Percentiles rank a stretch among this genome's conserved stretches.
These are phyloP conservation scores for Aegilops bicornis DNA, from an alignment of 176 grass and related monocot genomes.

Conservation along the genomic window DNA sequence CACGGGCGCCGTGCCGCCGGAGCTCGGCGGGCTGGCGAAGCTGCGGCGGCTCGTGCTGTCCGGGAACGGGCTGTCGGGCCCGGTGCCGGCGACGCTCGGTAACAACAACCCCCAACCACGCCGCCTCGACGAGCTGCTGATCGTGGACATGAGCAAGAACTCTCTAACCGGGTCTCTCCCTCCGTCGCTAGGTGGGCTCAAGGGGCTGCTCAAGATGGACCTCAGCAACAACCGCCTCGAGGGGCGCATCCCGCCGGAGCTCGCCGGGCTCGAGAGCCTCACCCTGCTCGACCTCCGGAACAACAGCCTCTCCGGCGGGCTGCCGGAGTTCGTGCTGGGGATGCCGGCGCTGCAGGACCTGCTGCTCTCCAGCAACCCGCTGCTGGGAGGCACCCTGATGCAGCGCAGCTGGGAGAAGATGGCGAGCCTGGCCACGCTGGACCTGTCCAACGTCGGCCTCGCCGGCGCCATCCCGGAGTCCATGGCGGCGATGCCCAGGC, in stretches of 20 bases:
- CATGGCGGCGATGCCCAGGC: constrained; percentile 45
- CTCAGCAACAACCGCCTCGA: constrained; percentile 69
- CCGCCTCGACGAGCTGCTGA: constrained; percentile 33
- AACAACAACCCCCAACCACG: background rate
- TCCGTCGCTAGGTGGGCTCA: constrained; percentile 54
- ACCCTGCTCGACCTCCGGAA: constrained; percentile 81
- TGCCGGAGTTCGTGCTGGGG: constrained; percentile 26
- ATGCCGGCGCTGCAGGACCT: constrained; percentile 70
- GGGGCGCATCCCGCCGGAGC: constrained; percentile 55
- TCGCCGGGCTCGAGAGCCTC: constrained; percentile 50
- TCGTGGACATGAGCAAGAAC: constrained; percentile 61
- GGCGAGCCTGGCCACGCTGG: constrained; percentile 55
- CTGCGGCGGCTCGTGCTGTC: constrained; percentile 77
- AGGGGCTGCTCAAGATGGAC: constrained; percentile 77
- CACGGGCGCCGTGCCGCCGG: constrained; percentile 45
- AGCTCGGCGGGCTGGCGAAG: constrained; percentile 45
- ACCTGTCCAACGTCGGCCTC: constrained; percentile 57
- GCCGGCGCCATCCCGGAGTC: constrained; percentile 56
- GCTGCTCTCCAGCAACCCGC: constrained; percentile 72
- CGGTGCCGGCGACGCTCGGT: constrained; percentile 63
- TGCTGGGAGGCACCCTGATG: constrained; percentile 49
- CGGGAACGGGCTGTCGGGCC: constrained; percentile 57
- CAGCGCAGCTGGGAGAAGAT: constrained; percentile 44
- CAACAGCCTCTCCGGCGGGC: constrained; percentile 62
- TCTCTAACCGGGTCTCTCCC: too few species aligned